These are phyloP conservation scores for Komagataella ulmi DNA, from an alignment of 805 yeast genomes.

Conservation along the genomic window DNA sequence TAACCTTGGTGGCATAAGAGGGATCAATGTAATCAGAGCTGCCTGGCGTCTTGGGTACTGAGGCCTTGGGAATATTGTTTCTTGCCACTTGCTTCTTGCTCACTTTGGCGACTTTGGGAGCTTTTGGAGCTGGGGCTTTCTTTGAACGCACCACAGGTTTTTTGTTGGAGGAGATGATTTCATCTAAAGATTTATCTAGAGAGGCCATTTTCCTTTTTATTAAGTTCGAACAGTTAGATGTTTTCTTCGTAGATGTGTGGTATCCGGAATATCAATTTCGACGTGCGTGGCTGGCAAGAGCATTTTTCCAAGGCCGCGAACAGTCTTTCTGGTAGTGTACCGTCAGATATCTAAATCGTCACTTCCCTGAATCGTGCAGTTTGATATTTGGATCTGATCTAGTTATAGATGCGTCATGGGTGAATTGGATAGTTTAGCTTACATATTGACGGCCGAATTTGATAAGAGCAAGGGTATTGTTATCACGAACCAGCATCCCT, in stretches of 20 bases:
- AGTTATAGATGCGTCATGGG: not conserved
- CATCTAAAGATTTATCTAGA: constrained; percentile 90
- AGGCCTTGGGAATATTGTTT: constrained; percentile 3
- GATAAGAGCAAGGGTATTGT: constrained; percentile 67
- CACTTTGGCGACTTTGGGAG: constrained; percentile 5
- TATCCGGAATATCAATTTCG: not conserved
- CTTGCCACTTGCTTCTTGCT: constrained; percentile 8
- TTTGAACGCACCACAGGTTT: constrained; percentile 7
- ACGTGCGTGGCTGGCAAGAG: not conserved
- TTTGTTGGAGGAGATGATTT: constrained; percentile 57
- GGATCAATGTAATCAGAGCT: constrained; percentile 22
- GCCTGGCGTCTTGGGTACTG: constrained; percentile 8
- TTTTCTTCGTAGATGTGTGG: not conserved
- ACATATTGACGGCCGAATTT: constrained; percentile 55
- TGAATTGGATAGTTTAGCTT: constrained; percentile 1
- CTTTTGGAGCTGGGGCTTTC: constrained; percentile 6
- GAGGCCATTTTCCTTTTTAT: constrained; percentile 39
- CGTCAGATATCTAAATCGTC: not conserved
- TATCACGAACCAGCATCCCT: constrained; percentile 48
- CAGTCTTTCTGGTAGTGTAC: not conserved
- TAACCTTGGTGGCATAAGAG: constrained; percentile 63
- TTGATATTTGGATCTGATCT: not conserved
- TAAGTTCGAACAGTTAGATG: not conserved
- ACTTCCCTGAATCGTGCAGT: not conserved
- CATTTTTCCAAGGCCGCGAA: not conserved